Conservation (phyloP, 306 rosid genomes). For the Rubus parviflorus region DNA sequence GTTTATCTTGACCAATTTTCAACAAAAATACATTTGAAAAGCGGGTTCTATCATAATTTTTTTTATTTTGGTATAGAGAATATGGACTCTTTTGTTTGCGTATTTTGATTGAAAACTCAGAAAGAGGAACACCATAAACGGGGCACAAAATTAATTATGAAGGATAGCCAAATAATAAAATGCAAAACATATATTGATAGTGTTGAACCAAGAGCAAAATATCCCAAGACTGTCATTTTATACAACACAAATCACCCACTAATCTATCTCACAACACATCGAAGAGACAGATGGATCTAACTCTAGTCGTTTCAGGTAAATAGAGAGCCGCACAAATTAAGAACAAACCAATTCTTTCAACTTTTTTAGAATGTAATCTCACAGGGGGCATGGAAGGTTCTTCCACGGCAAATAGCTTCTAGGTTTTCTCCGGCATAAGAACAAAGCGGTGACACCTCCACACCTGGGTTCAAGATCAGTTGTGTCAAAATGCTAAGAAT, state of each 20-base stretch:
- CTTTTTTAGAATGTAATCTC: constrained; percentile 71
- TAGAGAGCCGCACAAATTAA: constrained; percentile 36
- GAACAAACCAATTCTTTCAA: neutral
- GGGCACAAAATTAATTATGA: too few species aligned
- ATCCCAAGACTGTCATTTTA: constrained; percentile 1
- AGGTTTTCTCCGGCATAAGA: constrained; percentile 95
- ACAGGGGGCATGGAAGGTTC: constrained; percentile 98
- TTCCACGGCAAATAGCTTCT: constrained; percentile 91
- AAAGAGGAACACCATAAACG: too few species aligned
- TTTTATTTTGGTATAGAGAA: too few species aligned
- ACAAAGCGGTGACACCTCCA: constrained; percentile 94
- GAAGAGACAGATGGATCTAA: constrained; percentile 26
- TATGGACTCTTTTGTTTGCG: too few species aligned
- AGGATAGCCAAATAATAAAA: neutral
- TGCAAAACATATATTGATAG: neutral
- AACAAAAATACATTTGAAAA: too few species aligned
- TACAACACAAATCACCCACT: constrained; percentile 16
- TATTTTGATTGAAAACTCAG: too few species aligned
- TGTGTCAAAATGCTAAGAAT: constrained; percentile 25
- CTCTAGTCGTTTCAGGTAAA: constrained; percentile 21
- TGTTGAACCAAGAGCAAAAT: neutral
- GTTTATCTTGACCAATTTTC: too few species aligned
- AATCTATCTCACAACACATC: constrained; percentile 21
- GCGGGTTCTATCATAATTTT: too few species aligned
- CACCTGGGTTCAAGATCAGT: constrained; percentile 52